A percentile compares a stretch with the other conserved stretches of the same genome.
Conservation (phyloP, 2,329 filamentous ascomycete species). For the Colletotrichum musicola region DNA sequence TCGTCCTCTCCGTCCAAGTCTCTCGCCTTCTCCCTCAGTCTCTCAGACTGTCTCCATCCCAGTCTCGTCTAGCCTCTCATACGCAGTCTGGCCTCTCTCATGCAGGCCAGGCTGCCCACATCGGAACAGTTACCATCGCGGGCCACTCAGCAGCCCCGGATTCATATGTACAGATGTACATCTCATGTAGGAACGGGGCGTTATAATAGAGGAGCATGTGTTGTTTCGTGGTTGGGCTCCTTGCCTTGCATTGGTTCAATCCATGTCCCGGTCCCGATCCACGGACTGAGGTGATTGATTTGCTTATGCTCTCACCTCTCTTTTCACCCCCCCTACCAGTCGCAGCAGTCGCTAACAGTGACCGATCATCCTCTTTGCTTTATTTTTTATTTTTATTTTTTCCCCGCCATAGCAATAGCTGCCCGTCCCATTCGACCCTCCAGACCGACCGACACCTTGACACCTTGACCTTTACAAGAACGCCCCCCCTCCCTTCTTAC, state of each 20-base stretch:
- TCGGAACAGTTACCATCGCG: conserved; percentile 5
- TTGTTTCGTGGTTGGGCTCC: conserved; percentile 22
- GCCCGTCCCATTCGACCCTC: conserved; percentile 10
- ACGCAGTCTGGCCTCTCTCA: background rate
- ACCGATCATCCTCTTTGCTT: conserved; percentile 21
- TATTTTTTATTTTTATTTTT: background rate
- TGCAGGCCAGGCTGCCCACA: background rate
- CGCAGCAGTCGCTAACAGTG: conserved; percentile 21
- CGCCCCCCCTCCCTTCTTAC: conserved; percentile 9
- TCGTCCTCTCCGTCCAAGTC: conserved; percentile 9
- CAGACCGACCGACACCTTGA: conserved; percentile 6
- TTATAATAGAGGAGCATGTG: background rate
- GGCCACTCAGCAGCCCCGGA: background rate
- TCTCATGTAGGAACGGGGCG: background rate
- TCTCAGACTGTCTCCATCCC: background rate
- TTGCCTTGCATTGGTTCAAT: conserved; percentile 23
- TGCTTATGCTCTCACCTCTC: conserved; percentile 20
- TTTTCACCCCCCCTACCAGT: conserved; percentile 21
- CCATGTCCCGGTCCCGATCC: conserved; percentile 11
- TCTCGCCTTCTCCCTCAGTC: conserved; percentile 5
- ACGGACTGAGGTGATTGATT: conserved; percentile 3
- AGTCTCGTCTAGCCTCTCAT: background rate
- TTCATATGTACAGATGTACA: background rate
- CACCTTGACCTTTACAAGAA: conserved; percentile 17
- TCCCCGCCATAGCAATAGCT: conserved; percentile 29